Evolutionary conservation across 2,329 filamentous ascomycete species (phyloP).

Genomic region (Beauveria asiatica): DNA sequence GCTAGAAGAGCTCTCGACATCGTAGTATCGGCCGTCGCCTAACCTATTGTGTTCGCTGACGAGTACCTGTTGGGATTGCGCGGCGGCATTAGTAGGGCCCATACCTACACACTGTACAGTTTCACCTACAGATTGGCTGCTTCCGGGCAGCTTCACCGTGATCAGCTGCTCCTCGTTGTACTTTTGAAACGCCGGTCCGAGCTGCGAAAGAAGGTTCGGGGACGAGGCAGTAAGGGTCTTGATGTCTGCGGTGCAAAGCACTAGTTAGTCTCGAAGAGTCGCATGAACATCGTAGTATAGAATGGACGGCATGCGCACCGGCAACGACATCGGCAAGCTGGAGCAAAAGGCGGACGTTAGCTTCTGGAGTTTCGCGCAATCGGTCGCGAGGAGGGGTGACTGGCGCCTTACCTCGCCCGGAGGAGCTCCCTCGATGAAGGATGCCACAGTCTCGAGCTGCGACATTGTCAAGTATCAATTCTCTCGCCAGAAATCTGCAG

Average conservation of each 20-base stretch:
- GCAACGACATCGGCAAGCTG: conserved; percentile 83
- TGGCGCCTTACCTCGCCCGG: conserved; percentile 74
- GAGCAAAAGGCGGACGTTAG: conserved; percentile 19
- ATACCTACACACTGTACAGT: no score
- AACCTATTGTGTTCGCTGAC: conserved; percentile 81
- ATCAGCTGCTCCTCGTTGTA: conserved; percentile 95
- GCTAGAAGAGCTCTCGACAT: conserved; percentile 77
- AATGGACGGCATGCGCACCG: conserved; percentile 44
- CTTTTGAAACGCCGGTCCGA: conserved; percentile 77
- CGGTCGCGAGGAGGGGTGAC: conserved; percentile 8
- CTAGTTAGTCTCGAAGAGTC: neutral
- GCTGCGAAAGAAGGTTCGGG: conserved; percentile 58
- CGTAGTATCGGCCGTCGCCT: conserved; percentile 77
- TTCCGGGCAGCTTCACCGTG: conserved; percentile 81
- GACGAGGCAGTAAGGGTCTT: conserved; percentile 71
- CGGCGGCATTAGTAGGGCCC: neutral
- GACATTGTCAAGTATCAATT: conserved; percentile 22
- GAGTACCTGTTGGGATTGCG: conserved; percentile 51
- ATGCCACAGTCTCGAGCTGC: conserved; percentile 48
- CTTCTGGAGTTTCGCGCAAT: conserved; percentile 16
- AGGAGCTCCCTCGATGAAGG: conserved; percentile 88
- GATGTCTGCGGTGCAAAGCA: conserved; percentile 56
- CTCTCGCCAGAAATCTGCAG: conserved; percentile 3
- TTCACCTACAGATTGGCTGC: conserved; percentile 49
- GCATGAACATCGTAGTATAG: neutral